Evolutionary conservation across 208 protist species (phyloP), one percentile per base, ranked within the genome.

Genomic region (Leishmania mexicana): DNA sequence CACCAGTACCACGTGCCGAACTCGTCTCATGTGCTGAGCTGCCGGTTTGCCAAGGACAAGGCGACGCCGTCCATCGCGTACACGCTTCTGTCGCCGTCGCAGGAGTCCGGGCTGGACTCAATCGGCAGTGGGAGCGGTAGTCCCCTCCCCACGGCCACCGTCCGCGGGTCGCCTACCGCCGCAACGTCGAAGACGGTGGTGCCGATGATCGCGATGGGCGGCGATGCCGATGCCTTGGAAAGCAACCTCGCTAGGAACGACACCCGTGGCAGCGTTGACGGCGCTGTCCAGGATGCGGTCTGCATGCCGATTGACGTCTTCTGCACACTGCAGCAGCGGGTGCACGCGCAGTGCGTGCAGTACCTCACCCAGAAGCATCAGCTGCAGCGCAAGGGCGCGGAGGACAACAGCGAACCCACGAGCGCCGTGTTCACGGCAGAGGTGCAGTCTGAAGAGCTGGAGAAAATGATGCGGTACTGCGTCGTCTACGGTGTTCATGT

Each of bases 11-110:
- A 51, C 81, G 75, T 83, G 35, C 75, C 84, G 42, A 42, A 62
- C 78, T 78, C 89, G 58, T 75, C 79, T 17, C 42, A 83, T 38
- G 74, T 87, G 45, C 70, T 94, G 58, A 58, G 72, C 13, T 95
- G 91, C 81, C 89, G 91, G 47, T 90, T 88, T 54, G 91, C 91
- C 10, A 87, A 90, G 76, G 83, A 91, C 40, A 88, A 81, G 53
- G 91, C 91, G 10, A 91, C 90, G 76, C 91, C 91, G 38, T 85
- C 83, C 19, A 89, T 93, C 75, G 86, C 87, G 6, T 78, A 88
- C 40, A 42, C 70, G 28, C 54, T 68, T 10, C 28, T 81, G 57
- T 75, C 53, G 15, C 54, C 60, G 42, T 19, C 73, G 21, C 67
- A 57, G n/a, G 68, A 60, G 77, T 1, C 40, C 35, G 65, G 72